These are phyloP conservation scores for Extremus antarcticus DNA, from an alignment of 495 filamentous ascomycete genomes.

Conservation along the genomic window DNA sequence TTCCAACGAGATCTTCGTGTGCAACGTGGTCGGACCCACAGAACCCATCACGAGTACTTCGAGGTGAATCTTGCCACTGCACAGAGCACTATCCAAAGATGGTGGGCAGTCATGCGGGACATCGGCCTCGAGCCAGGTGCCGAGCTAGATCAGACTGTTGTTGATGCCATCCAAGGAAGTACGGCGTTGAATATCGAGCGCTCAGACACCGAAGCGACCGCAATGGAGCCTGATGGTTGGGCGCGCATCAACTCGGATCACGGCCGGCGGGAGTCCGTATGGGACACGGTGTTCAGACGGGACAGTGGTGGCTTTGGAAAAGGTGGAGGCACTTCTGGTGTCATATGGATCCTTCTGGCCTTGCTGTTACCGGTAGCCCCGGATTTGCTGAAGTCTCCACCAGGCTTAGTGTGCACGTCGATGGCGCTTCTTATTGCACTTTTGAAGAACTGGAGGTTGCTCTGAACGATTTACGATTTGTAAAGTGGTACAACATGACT, in stretches of 20 bases:
- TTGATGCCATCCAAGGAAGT: neutral
- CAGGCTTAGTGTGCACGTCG: neutral
- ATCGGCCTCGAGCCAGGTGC: neutral
- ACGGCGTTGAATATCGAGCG: neutral
- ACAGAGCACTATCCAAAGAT: neutral
- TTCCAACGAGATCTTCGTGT: conserved; percentile 1
- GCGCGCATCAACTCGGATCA: neutral
- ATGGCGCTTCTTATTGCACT: neutral
- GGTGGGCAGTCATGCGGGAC: conserved; percentile 2
- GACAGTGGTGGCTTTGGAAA: neutral
- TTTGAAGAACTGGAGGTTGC: neutral
- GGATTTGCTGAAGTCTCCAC: neutral
- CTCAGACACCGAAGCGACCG: neutral
- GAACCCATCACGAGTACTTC: conserved; percentile 1
- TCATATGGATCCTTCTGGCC: neutral
- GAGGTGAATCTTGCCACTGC: neutral
- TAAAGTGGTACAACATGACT: no score
- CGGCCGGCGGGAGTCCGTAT: neutral
- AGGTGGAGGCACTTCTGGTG: neutral
- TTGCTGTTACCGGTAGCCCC: neutral
- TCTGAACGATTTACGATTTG: neutral
- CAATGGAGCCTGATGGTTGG: neutral
- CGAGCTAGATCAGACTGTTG: neutral
- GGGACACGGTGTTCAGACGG: neutral
- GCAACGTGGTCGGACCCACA: neutral